Base-by-base conservation (phyloP, 768 basidiomycete species). In the Boletus bicolor region DNA sequence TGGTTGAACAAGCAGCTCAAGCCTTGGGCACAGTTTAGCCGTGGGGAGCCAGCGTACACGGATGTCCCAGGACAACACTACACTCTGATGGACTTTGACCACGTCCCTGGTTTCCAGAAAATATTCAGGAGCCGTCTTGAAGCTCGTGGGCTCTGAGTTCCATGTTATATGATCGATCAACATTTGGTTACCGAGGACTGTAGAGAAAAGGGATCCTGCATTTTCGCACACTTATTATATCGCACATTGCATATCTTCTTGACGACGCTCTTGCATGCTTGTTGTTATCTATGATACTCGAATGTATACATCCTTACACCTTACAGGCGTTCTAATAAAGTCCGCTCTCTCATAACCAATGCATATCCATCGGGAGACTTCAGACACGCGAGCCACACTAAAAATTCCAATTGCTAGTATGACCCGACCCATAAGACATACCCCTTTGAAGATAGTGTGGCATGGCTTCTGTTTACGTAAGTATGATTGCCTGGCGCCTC, bases 41-140 rank as follows among this genome's bases (percentile, higher is more conserved):
- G 64, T 34, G 51, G 6, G 0, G 57, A 60, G 19, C 45, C 58
- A 7, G 17, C 15, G 11, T 63, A 57, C 44, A 60, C 61, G 6
- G 58, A 65, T 21, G 64, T 66, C 30, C 62, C 62, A 1, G 62
- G 62, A 41, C 51, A 58, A 32, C 61, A 66, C 44, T 63, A 65
- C 47, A 65, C 64, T 5, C 58, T 66, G 30, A 68, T 66, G 66
- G 55, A 66, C 60, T 59, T 62, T 39, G 63, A 59, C 37, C 66
- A 68, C 21, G 66, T 68, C 21, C 54, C 64, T 2, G 52, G 53
- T 8, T 68, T 66, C 66, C 65, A 66, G 36, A 65, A 52, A 26
- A 68, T 66, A 45, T 68, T 68, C 54, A 48, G 61, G 15, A 45
- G 6, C 24, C 64, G 55, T 17, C 61, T 66, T 17, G 67, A 60